A percentile compares a stretch with the other conserved stretches of the same genome.
Evolutionary conservation across 345 rosid genomes (phyloP).

Genomic region (Mallotus nudiflorus): DNA sequence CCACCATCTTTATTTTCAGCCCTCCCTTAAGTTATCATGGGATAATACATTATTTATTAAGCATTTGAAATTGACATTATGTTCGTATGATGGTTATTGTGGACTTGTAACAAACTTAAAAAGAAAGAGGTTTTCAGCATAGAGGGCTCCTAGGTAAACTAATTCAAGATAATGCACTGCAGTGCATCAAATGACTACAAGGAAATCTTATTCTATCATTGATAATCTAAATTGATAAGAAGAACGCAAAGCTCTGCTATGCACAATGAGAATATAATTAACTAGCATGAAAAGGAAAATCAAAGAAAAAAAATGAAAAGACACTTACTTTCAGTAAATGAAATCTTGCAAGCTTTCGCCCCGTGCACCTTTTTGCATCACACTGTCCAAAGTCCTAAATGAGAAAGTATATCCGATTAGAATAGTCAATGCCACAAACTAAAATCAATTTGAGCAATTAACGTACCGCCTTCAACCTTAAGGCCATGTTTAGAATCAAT

Average conservation of each 20-base stretch:
- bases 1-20: not conserved
- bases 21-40: not conserved
- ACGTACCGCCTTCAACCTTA: not conserved
- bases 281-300: not conserved
- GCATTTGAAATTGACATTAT: not conserved
- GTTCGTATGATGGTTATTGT: not conserved
- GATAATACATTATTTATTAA: not conserved
- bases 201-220: not conserved
- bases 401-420: conserved; percentile 18
- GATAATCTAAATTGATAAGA: not conserved
- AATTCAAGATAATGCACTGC: not conserved
- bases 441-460: conserved; percentile 11
- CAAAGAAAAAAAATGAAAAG: conserved; percentile 18
- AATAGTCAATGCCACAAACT: not conserved
- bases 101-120: not conserved
- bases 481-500: too few species aligned
- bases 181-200: not conserved
- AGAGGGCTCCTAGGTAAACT: not conserved
- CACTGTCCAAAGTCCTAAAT: conserved; percentile 93
- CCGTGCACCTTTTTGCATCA: conserved; percentile 94
- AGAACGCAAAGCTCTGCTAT: not conserved
- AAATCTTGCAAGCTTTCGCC: conserved; percentile 93
- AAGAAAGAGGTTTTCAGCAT: not conserved
- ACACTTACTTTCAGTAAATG: conserved; percentile 85
- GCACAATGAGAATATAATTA: not conserved